Conservation (phyloP, 1,284 basidiomycete genomes). For the Leccinum pallidistipes region DNA sequence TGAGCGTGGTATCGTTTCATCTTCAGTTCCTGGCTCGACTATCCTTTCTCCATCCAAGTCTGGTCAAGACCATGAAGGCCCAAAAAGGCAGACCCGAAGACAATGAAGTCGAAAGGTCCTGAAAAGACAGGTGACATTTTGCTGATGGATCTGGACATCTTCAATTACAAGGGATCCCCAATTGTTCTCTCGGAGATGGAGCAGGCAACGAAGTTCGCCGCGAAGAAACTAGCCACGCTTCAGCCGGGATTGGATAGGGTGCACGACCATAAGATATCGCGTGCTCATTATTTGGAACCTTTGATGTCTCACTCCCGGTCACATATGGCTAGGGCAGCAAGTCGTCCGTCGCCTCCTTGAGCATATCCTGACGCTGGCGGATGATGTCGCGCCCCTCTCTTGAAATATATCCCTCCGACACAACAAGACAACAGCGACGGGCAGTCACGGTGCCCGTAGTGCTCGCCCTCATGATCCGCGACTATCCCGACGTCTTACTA, state of each 20-base stretch:
- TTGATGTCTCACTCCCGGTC: neutral
- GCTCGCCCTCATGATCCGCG: conserved; percentile 90
- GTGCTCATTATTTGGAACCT: neutral
- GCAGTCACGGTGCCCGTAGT: conserved; percentile 72
- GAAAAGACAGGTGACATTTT: too few relatives aligned
- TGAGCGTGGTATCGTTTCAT: too few relatives aligned
- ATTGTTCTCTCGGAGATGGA: neutral
- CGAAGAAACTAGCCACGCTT: neutral
- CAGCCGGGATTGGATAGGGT: neutral
- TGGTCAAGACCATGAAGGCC: too few relatives aligned
- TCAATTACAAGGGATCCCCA: conserved; percentile 14
- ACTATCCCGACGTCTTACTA: conserved; percentile 78
- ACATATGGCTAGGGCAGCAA: neutral
- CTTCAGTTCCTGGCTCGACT: too few relatives aligned
- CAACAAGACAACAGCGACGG: conserved; percentile 53
- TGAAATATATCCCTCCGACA: too few relatives aligned
- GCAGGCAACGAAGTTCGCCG: neutral
- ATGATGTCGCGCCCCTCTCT: too few relatives aligned
- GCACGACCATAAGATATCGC: neutral
- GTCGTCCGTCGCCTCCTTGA: neutral
- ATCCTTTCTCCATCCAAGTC: too few relatives aligned
- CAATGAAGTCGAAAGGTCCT: too few relatives aligned
- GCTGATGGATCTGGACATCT: neutral
- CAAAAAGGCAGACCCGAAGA: too few relatives aligned
- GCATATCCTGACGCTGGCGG: too few relatives aligned